Conservation (phyloP, 2,329 filamentous ascomycete species). For the Paecilomyces formosus region DNA sequence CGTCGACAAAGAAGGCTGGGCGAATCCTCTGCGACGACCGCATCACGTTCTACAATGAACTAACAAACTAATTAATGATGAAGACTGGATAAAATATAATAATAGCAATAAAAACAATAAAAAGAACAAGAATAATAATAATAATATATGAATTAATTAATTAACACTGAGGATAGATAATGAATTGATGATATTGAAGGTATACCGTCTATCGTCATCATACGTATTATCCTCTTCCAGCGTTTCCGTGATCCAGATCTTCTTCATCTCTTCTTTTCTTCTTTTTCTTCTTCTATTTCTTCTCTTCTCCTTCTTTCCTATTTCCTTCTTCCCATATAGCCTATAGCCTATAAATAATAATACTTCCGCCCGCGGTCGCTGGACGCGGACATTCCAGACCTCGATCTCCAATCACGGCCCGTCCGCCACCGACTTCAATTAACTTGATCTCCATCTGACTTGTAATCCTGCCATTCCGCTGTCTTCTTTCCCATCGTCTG, state of each 20-base stretch:
- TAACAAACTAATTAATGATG: no score
- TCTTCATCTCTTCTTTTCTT: constrained; percentile 1
- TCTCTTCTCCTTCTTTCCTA: constrained; percentile 1
- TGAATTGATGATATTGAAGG: no score
- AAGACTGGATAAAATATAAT: background rate
- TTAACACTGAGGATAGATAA: background rate
- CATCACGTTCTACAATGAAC: no score
- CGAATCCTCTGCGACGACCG: background rate
- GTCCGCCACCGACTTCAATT: background rate
- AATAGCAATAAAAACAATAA: background rate
- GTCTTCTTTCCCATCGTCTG: background rate
- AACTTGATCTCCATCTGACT: background rate
- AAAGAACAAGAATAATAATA: background rate
- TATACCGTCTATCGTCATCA: background rate
- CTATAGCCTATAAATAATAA: no score
- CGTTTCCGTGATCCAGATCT: background rate
- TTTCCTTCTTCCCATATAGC: no score
- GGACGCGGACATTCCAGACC: background rate
- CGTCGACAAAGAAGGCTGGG: background rate
- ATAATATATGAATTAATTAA: background rate
- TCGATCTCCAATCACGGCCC: background rate
- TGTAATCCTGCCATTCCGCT: background rate
- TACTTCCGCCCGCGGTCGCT: background rate
- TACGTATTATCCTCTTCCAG: background rate
- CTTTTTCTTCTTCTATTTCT: background rate